Percentiles rank a stretch among this genome's conserved stretches.
phyloP scores from a whole-genome alignment of 2,329 filamentous ascomycete genomes.

The Sclerotinia minor region DNA sequence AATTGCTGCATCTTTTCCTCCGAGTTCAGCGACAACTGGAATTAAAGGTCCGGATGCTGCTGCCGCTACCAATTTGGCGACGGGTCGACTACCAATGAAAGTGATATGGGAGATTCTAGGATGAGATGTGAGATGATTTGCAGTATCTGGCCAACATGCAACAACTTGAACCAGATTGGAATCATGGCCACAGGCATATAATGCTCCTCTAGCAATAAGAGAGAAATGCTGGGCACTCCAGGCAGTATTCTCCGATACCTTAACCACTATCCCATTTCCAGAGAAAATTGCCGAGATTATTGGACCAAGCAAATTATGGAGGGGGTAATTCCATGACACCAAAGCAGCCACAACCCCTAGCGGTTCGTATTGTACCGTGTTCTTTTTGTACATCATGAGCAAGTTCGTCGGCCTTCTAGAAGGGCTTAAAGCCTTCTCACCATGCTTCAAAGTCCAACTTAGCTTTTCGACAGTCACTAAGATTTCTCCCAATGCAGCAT shows the following conservation, averaged over 20 bases:
- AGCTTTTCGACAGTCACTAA: slow-evolving; percentile 92
- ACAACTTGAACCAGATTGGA: slow-evolving; percentile 80
- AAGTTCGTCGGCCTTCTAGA: slow-evolving; percentile 81
- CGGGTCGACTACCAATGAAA: slow-evolving; percentile 87
- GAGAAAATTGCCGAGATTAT: slow-evolving; percentile 88
- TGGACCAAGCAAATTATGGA: slow-evolving; percentile 92
- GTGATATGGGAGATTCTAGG: slow-evolving; percentile 83
- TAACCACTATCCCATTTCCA: slow-evolving; percentile 89
- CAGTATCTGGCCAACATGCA: slow-evolving; percentile 83
- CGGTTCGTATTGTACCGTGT: slow-evolving; percentile 87
- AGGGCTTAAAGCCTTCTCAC: slow-evolving; percentile 74
- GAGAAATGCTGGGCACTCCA: slow-evolving; percentile 88
- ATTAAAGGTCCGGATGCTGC: slow-evolving; percentile 85
- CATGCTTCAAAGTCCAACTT: slow-evolving; percentile 89
- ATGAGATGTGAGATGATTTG: slow-evolving; percentile 80
- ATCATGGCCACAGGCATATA: slow-evolving; percentile 79
- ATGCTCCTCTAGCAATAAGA: slow-evolving; percentile 73
- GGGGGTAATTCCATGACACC: slow-evolving; percentile 96
- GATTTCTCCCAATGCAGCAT: slow-evolving; percentile 92
- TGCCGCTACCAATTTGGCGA: slow-evolving; percentile 84
- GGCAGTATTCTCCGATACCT: slow-evolving; percentile 91
- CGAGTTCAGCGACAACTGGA: slow-evolving; percentile 86
- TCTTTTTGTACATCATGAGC: slow-evolving; percentile 93
- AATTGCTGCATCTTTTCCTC: slow-evolving; percentile 91
- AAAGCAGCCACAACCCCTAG: slow-evolving; percentile 89